Base-by-base conservation (phyloP, 2,329 filamentous ascomycete genomes). In the Fusarium virguliforme region DNA sequence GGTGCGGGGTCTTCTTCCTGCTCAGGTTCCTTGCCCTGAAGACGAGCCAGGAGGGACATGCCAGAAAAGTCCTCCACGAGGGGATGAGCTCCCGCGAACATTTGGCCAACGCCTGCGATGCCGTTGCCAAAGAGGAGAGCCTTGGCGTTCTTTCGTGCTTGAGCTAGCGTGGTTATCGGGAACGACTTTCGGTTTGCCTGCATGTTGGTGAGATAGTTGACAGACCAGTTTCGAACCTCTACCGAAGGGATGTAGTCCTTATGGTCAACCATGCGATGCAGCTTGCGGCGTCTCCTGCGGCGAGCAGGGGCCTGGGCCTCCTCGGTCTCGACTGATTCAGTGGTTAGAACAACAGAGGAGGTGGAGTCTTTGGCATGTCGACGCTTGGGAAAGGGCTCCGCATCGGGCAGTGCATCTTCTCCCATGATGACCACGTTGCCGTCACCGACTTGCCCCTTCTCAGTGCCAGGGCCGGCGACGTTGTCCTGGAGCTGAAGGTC, bases 131-230 rank as follows among this genome's bases (percentile, higher is more conserved):
- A 79, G 24, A 83, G 56, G 26, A 80, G 63, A 1, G 64, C 65
- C 8, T 67, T 40, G 8, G 81, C 81, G 43, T 79, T 81, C 60
- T 78, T 81, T 64, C 77, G 84, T n/a, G 85, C 82, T 68, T 84
- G 81, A 4, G 77, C 71, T 10, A 64, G 51, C 1, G 79, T 79
- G 35, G 76, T 74, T 8, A 62, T 63, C 34, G 72, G 68, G 4
- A 46, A 74, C 60, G 62, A 66, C 58, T 79, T 80, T 60, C 67
- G 76, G 40, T 68, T 70, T 18, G 72, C 77, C 30, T 79, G 73
- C 88, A 93, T 94, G 70, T 90, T 91, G 10, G 78, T 68, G 8
- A 83, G 65, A 62, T 88, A 88, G 41, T 84, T 74, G 1, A 70
- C 61, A 57, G 79, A 75, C 86, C 85, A 87, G 6, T 68, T 60